A percentile compares a stretch with the other conserved stretches of the same genome.
Evolutionary conservation across 768 basidiomycete genomes (phyloP).

Genomic region (Psilocybe azurescens): DNA sequence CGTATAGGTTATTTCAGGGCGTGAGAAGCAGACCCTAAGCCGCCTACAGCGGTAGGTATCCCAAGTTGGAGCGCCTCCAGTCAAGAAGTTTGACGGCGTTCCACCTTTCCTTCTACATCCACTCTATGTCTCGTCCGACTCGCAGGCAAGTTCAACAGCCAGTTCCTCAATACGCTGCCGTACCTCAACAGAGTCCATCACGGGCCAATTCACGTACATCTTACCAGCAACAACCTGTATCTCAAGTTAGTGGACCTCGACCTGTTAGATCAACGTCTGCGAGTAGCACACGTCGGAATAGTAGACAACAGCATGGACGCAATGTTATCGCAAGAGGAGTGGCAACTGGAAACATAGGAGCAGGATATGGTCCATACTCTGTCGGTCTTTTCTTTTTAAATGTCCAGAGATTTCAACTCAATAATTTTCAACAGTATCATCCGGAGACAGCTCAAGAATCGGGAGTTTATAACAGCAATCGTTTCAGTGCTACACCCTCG

Average conservation of each 20-base stretch:
- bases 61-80: slow-evolving; percentile 23
- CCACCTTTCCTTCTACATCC: slow-evolving; percentile 20
- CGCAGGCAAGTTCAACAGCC: slow-evolving; percentile 47
- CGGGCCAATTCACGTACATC: slow-evolving; percentile 26
- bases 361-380: slow-evolving; percentile 87
- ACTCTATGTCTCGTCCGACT: slow-evolving; percentile 42
- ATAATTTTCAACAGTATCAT: slow-evolving; percentile 53
- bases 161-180: slow-evolving; percentile 65
- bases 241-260: slow-evolving; percentile 29
- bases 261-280: slow-evolving; percentile 30
- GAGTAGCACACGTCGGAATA: slow-evolving; percentile 26
- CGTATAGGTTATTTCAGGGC: slow-evolving; percentile 11
- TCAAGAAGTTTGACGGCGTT: slow-evolving; percentile 14
- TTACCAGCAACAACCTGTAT: slow-evolving; percentile 35
- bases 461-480: slow-evolving; percentile 50
- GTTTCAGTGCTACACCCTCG: slow-evolving; percentile 58
- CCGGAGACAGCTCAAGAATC: slow-evolving; percentile 50
- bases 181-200: slow-evolving; percentile 58
- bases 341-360: slow-evolving; percentile 83
- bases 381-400: slow-evolving; percentile 45
- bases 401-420: slow-evolving; percentile 9
- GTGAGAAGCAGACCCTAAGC: slow-evolving; percentile 30
- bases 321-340: slow-evolving; percentile 75
- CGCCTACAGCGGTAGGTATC: slow-evolving; percentile 11
- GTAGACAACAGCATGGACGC: slow-evolving; percentile 41